Evolutionary conservation across 371 early-diverging fungal genomes (phyloP), one percentile per base, ranked within the genome.

Genomic region (Rhizopus delemar): DNA sequence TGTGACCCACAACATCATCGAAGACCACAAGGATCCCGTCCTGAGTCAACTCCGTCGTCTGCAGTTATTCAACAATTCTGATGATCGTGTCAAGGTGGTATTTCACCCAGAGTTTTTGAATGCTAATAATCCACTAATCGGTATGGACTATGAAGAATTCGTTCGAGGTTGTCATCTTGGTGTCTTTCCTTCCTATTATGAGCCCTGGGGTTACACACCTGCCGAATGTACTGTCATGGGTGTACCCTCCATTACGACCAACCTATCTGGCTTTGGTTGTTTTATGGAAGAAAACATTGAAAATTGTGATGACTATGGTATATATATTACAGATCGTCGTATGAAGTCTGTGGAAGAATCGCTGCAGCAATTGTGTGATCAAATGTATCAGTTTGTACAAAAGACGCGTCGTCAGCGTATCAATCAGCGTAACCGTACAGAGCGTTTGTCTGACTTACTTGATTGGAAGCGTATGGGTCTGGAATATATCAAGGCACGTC

Each of bases 181-280:
- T 62, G 96, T 97, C 8, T 97, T 97, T 80, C 94, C 97, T 2
- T 86, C 86, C 31, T 97, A 95, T 76, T 96, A 97, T 74, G 97
- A 97, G 70, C 97, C 98, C 16, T 97, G 96, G 96, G 85, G 78
- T 28, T 78, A 96, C 74, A 95, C 96, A 3, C 95, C 96, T 11
- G 96, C 95, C 38, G 98, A 97, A 74, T 97, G 97, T 73, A 97
- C 98, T 0, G 95, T 97, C 38, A 94, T 97, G 95, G 97, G 98
- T 54, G 93, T 96, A 22, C 98, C 98, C 5, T 91, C 90, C 8
- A 92, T 96, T 60, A 96, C 96, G 6, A 95, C 96, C 38, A 72
- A 72, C 75, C 82, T 97, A n/a, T 94, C 95, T 16, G 98, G 98
- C 9, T 97, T 96, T 68, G 98, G 98, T n/a, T 95, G 96, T 70